Base-by-base conservation (phyloP, 2,329 filamentous ascomycete species). In the Curvularia lunata region DNA sequence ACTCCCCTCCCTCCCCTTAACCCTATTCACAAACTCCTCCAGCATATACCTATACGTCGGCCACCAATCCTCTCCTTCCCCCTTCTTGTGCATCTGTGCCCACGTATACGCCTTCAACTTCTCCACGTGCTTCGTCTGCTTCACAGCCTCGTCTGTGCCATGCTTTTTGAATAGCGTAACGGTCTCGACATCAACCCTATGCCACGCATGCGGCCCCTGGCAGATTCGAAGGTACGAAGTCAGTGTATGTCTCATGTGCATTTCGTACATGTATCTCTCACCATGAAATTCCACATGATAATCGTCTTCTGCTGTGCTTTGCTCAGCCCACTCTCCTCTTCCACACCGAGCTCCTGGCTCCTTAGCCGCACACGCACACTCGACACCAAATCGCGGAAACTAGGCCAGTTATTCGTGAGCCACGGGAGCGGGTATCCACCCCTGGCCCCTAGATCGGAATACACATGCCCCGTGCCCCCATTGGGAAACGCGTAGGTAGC, bases 11-110 rank as follows among this genome's bases (percentile, higher is more conserved):
- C 67, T 63, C 13, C 62, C 64, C 54, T 68, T 71, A 1, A 77
- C 64, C 13, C 56, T 58, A 38, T 75, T 66, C 23, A 77, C 74
- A 62, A 78, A 78, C 13, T 67, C 69, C 54, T 77, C 74, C 8
- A 78, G 54, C 60, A 74, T 69, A 47, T 73, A 74, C 12, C 75
- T 59, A 62, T 77, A 77, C 19, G 75, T 76, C 12, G 65, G 59
- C 74, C 76, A 77, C 55, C 56, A 73, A 4, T 54, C 49, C 62
- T 74, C 62, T 5, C 41, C 60, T 7, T 37, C n/a, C 10, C 13
- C 59, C 60, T 3, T 40, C 70, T 10, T 16, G 6, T 64, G 65
- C 42, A 28, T 74, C 41, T 70, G 65, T 1, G 67, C 68, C 74
- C 74, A 79, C 13, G 68, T 64, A 47, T 70, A 69, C 16, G 48